Percentiles rank a stretch among this genome's conserved stretches.
Conservation (phyloP, 73 alveolate species). For the Paraurostyla sp. region DNA sequence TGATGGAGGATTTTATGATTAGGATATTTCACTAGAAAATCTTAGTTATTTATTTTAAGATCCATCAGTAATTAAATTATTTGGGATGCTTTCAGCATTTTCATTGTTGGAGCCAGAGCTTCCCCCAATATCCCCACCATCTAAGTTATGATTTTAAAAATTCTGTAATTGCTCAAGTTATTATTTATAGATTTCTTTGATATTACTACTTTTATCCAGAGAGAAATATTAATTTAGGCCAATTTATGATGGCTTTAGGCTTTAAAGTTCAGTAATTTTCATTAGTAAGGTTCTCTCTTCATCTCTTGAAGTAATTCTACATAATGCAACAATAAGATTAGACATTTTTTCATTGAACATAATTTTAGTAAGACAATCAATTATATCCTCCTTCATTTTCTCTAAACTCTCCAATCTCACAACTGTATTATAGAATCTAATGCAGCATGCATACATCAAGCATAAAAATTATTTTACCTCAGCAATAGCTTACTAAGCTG, state of each 20-base stretch:
- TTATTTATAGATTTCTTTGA: not conserved
- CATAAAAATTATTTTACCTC: conserved; percentile 42
- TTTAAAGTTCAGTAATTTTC: not conserved
- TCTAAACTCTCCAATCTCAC: not conserved
- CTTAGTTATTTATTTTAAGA: not conserved
- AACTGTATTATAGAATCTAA: conserved; percentile 38
- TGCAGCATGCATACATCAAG: conserved; percentile 5
- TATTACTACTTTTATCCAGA: conserved; percentile 37
- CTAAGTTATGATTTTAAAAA: not conserved
- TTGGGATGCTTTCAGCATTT: not conserved
- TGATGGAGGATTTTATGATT: too few relatives aligned
- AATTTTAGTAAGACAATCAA: conserved; percentile 8
- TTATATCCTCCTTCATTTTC: conserved; percentile 54
- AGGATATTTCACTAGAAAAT: too few relatives aligned
- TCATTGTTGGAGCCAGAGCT: conserved; percentile 7
- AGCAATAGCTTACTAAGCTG: conserved; percentile 43
- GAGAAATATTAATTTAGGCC: conserved; percentile 15
- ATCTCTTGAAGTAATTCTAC: conserved; percentile 38
- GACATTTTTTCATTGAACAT: conserved; percentile 6
- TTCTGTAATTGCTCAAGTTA: not conserved
- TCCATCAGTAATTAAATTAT: not conserved
- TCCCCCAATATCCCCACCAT: conserved; percentile 61
- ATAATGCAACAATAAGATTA: not conserved
- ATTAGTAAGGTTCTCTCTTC: conserved; percentile 3
- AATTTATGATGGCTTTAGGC: not conserved